Evolutionary conservation across 768 basidiomycete genomes (phyloP).

Genomic region (Lyophyllum semitale): DNA sequence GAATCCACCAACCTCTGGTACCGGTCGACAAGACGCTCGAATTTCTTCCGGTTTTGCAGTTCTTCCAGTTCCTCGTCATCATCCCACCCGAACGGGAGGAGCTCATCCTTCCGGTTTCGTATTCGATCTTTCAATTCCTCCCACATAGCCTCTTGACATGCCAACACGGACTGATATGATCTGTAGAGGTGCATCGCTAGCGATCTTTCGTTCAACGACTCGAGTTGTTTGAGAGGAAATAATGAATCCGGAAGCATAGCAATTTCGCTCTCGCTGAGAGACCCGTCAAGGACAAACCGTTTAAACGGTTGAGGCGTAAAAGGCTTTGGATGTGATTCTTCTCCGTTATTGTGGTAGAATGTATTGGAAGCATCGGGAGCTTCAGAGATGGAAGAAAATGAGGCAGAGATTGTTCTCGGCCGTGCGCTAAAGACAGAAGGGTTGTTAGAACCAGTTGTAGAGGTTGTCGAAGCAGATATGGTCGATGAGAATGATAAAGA

Average conservation of each 20-base stretch:
- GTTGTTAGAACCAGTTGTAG: constrained; percentile 25
- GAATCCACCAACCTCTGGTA: constrained; percentile 49
- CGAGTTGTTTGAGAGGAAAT: constrained; percentile 43
- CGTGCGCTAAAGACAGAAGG: constrained; percentile 25
- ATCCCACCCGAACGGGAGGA: constrained; percentile 69
- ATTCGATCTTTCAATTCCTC: constrained; percentile 67
- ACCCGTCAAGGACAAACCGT: constrained; percentile 49
- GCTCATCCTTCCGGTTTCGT: constrained; percentile 53
- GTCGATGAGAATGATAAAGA: constrained; percentile 58
- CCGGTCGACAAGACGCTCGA: constrained; percentile 59
- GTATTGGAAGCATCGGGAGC: constrained; percentile 19
- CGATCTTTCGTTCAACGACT: constrained; percentile 54
- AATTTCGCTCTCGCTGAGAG: constrained; percentile 43
- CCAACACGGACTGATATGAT: constrained; percentile 61
- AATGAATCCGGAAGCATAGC: constrained; percentile 34
- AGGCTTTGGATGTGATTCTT: constrained; percentile 15
- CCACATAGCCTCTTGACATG: constrained; percentile 78
- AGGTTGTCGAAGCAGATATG: constrained; percentile 40
- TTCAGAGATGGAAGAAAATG: constrained; percentile 31
- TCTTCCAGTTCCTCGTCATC: constrained; percentile 64
- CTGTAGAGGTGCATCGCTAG: constrained; percentile 72
- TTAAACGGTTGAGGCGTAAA: constrained; percentile 27
- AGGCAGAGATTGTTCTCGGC: constrained; percentile 32
- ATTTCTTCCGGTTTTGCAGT: constrained; percentile 55
- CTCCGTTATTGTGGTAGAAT: constrained; percentile 9